Evolutionary conservation across 345 rosid species (phyloP), one percentile per base, ranked within the genome.

Genomic region (Heritiera fomes): DNA sequence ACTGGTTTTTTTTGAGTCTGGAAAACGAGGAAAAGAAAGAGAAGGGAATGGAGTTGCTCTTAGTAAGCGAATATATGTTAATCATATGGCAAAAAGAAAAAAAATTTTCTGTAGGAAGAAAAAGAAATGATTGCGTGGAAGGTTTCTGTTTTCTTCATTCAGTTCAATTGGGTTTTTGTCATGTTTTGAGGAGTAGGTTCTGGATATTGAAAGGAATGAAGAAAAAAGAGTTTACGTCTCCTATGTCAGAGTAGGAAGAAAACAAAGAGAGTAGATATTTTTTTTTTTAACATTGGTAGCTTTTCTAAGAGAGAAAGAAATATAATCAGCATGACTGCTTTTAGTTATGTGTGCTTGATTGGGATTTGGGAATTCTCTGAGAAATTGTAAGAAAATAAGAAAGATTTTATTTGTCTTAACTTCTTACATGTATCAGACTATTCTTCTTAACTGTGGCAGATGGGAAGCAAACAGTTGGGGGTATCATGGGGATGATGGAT

Each of bases 381-480:
- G 62, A 72, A 38, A 17, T 2, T 53, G 34, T 55, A 1, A 2
- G 40, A 60, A 75, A 75, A 28, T 47, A 17, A 32, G 14, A 71
- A 71, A 52, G 8, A 15, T 71, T 68, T 71, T 14, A 17, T 71
- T 50, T 71, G 45, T 52, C 45, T 49, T 15, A 50, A 50, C 14
- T 71, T 71, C 60, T 50, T 30, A 52, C 41, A 14, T 52, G 13
- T 50, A 52, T 71, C 45, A 52, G 8, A 52, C 46, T 52, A 71
- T 32, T 41, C 30, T 43, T 43, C 75, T 34, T 52, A 8, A 32
- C 46, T 71, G 46, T 52, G 23, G 17, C 82, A 96, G 99, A 74
- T 96, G 99, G 99, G 99, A 94, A 92, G 89, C 84, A 70, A 94
- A 94, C 86, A 92, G 97, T 82, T 92, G 89, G 76, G 99, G 99